phyloP scores from a whole-genome alignment of 768 basidiomycete genomes.

The Harrya chromipes region DNA sequence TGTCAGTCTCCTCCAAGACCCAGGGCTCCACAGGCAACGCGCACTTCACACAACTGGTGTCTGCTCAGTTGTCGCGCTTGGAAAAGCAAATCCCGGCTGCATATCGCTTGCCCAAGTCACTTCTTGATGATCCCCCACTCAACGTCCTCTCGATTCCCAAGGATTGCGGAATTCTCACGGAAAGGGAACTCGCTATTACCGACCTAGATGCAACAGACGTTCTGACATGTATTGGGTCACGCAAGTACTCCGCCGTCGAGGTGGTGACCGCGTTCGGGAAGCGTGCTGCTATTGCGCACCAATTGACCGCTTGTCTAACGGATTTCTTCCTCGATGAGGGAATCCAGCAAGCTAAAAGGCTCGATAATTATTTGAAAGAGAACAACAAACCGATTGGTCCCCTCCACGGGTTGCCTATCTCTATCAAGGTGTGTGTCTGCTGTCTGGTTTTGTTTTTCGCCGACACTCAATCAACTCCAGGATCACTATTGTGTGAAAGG shows the following conservation, averaged over 20 bases:
- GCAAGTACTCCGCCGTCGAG: slow-evolving; percentile 36
- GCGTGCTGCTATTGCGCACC: slow-evolving; percentile 53
- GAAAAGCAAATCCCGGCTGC: slow-evolving; percentile 23
- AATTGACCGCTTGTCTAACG: slow-evolving; percentile 39
- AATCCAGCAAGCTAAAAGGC: slow-evolving; percentile 36
- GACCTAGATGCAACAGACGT: slow-evolving; percentile 37
- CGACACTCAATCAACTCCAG: slow-evolving; percentile 14
- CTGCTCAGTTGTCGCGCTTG: slow-evolving; percentile 19
- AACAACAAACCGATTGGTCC: slow-evolving; percentile 43
- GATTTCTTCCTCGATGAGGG: slow-evolving; percentile 47
- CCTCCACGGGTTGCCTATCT: slow-evolving; percentile 41
- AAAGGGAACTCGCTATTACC: slow-evolving; percentile 35
- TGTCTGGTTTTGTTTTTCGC: background rate
- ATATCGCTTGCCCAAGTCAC: slow-evolving; percentile 13
- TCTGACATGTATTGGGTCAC: slow-evolving; percentile 25
- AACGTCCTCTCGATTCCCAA: slow-evolving; percentile 34
- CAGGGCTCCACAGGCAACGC: slow-evolving; percentile 22
- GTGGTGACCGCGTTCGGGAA: slow-evolving; percentile 44
- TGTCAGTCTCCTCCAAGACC: slow-evolving; percentile 22
- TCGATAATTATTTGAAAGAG: slow-evolving; percentile 37
- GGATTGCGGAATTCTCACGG: slow-evolving; percentile 30
- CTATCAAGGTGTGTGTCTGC: slow-evolving; percentile 34
- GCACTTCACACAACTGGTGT: slow-evolving; percentile 16
- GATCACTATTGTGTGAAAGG: slow-evolving; percentile 43
- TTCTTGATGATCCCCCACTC: slow-evolving; percentile 24